These are phyloP conservation scores for Herpetomonas muscarum DNA, from an alignment of 208 protist genomes.

Conservation along the genomic window DNA sequence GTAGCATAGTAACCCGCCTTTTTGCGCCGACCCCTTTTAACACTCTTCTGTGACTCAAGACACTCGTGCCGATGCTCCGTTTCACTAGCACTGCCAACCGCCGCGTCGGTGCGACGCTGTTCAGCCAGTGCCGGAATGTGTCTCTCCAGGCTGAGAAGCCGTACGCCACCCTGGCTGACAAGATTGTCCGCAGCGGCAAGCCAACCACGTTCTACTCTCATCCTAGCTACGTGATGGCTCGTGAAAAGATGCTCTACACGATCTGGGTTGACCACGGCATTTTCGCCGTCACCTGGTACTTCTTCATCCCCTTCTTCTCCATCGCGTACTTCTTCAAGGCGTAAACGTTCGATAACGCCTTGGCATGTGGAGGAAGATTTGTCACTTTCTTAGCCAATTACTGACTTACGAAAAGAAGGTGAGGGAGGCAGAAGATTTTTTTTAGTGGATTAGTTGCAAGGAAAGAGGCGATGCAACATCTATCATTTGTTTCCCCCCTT, in stretches of 20 bases:
- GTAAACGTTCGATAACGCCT: no score
- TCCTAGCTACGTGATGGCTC: conserved; percentile 84
- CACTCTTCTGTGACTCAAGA: not conserved
- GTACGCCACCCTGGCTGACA: conserved; percentile 70
- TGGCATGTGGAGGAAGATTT: no score
- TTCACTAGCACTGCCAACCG: conserved; percentile 19
- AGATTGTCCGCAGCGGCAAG: conserved; percentile 74
- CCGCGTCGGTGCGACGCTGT: conserved; percentile 9
- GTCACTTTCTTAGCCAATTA: not conserved
- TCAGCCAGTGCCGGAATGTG: conserved; percentile 29
- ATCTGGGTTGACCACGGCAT: conserved; percentile 86
- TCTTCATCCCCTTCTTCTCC: conserved; percentile 78
- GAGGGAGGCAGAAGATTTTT: not conserved
- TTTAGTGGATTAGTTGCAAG: not conserved
- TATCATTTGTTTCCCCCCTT: conserved; percentile 1
- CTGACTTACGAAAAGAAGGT: no score
- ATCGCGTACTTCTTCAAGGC: conserved; percentile 88
- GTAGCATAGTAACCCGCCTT: not conserved
- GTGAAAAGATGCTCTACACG: conserved; percentile 88
- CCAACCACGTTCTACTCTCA: conserved; percentile 73
- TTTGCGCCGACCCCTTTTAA: conserved; percentile 2
- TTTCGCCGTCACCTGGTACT: conserved; percentile 57
- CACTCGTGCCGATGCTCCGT: conserved; percentile 21
- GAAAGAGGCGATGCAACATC: no score
- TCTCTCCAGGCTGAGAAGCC: conserved; percentile 87